A percentile compares a stretch with the other conserved stretches of the same genome.
phyloP scores from a whole-genome alignment of 306 rosid species.

The Trifolium subterraneum region DNA sequence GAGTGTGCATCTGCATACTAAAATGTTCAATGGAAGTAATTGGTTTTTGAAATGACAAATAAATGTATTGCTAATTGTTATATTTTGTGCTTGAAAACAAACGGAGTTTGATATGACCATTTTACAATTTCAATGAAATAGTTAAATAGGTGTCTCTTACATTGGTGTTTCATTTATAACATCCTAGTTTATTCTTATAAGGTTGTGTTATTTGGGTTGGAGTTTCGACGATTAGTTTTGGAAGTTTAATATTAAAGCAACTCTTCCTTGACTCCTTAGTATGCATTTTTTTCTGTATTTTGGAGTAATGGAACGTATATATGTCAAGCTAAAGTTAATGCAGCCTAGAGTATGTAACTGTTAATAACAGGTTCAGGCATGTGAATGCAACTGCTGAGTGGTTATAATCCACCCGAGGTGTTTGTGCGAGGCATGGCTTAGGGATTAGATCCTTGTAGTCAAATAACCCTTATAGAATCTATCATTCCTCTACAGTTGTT shows the following conservation, averaged over 20 bases:
- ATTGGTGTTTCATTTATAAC: conserved; percentile 1
- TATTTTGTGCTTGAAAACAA: conserved; percentile 31
- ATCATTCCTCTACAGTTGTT: neutral
- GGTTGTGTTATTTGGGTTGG: neutral
- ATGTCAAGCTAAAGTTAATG: conserved; percentile 10
- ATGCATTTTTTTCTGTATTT: conserved; percentile 6
- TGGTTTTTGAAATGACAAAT: conserved; percentile 20
- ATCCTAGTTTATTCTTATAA: conserved; percentile 3
- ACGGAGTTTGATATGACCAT: neutral
- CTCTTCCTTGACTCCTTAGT: conserved; percentile 27
- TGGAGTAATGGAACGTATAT: conserved; percentile 1
- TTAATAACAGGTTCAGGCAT: conserved; percentile 8
- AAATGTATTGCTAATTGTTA: conserved; percentile 11
- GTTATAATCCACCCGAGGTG: conserved; percentile 4
- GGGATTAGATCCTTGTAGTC: conserved; percentile 24
- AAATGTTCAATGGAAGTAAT: neutral
- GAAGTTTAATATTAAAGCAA: conserved; percentile 8
- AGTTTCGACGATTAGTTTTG: neutral
- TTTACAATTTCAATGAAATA: conserved; percentile 28
- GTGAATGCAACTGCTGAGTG: neutral
- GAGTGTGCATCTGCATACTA: neutral
- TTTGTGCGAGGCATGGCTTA: conserved; percentile 9
- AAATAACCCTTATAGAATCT: conserved; percentile 12
- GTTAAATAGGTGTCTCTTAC: neutral
- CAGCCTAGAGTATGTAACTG: conserved; percentile 10